Conservation (phyloP, 2,329 filamentous ascomycete genomes). For the Fusarium zealandicum region DNA sequence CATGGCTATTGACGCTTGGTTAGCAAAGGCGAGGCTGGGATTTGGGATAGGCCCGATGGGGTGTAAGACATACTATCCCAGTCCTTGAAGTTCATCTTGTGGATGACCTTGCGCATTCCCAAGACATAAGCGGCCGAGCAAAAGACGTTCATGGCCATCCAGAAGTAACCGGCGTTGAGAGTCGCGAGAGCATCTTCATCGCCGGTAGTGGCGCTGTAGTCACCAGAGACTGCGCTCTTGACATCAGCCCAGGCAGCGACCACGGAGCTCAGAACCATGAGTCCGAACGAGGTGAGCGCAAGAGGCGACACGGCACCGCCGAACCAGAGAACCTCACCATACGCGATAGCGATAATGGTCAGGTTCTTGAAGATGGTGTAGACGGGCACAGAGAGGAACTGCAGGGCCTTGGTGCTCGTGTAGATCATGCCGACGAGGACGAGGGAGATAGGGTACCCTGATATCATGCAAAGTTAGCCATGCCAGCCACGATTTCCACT, state of each 20-base stretch:
- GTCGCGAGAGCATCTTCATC: conserved; percentile 78
- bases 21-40: conserved; percentile 36
- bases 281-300: conserved; percentile 88
- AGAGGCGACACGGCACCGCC: conserved; percentile 88
- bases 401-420: conserved; percentile 92
- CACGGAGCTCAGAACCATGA: conserved; percentile 95
- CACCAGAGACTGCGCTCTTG: conserved; percentile 77
- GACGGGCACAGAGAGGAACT: conserved; percentile 95
- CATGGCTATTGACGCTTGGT: conserved; percentile 72
- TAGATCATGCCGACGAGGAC: conserved; percentile 99
- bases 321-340: conserved; percentile 98
- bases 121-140: conserved; percentile 91
- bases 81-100: conserved; percentile 99
- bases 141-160: conserved; percentile 97
- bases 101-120: conserved; percentile 97
- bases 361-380: conserved; percentile 99
- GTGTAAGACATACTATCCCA: conserved; percentile 83
- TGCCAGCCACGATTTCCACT: neutral
- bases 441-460: conserved; percentile 95
- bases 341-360: conserved; percentile 97
- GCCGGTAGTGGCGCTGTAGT: conserved; percentile 48
- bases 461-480: conserved; percentile 2
- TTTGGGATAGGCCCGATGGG: neutral
- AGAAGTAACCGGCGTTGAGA: conserved; percentile 92
- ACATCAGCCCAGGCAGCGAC: conserved; percentile 98